Evolutionary conservation across 169 alveolate species (phyloP).

Genomic region (Miamiensis avidus): DNA sequence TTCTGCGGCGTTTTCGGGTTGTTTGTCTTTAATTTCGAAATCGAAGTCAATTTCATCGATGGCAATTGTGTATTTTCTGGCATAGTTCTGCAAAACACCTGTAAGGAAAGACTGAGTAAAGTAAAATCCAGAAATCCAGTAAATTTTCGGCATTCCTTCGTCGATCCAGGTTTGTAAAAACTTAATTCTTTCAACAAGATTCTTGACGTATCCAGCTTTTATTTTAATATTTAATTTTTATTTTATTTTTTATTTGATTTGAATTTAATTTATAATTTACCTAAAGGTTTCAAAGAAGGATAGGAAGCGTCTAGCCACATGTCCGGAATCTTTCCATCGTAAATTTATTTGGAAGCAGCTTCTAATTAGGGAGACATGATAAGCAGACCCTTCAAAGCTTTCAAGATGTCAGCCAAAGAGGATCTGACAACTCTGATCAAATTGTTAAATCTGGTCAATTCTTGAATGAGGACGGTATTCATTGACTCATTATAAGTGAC

Average conservation of each 20-base stretch:
- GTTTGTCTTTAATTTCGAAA: constrained; percentile 46
- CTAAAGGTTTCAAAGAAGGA: constrained; percentile 84
- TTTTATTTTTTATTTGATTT: no score
- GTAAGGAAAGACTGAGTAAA: constrained; percentile 88
- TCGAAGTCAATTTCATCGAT: constrained; percentile 85
- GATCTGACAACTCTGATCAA: constrained; percentile 64
- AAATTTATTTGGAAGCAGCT: constrained; percentile 63
- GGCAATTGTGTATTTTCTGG: constrained; percentile 85
- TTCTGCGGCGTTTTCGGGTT: constrained; percentile 46
- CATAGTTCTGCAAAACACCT: constrained; percentile 84
- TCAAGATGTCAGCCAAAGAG: constrained; percentile 72
- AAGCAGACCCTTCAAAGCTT: constrained; percentile 82
- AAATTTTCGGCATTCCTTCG: constrained; percentile 80
- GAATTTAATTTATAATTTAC: neutral
- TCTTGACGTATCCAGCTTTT: constrained; percentile 64
- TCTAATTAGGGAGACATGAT: constrained; percentile 68
- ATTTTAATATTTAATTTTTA: no score
- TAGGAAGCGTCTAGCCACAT: constrained; percentile 75
- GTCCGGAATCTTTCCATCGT: constrained; percentile 81
- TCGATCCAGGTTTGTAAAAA: constrained; percentile 83
- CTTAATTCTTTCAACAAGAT: constrained; percentile 65
- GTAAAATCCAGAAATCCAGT: constrained; percentile 85
- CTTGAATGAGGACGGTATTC: constrained; percentile 85
- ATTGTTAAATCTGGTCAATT: constrained; percentile 79
- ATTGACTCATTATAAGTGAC: constrained; percentile 85